Conservation (phyloP, 202 grass and related monocot species). For the Setaria italica region DNA sequence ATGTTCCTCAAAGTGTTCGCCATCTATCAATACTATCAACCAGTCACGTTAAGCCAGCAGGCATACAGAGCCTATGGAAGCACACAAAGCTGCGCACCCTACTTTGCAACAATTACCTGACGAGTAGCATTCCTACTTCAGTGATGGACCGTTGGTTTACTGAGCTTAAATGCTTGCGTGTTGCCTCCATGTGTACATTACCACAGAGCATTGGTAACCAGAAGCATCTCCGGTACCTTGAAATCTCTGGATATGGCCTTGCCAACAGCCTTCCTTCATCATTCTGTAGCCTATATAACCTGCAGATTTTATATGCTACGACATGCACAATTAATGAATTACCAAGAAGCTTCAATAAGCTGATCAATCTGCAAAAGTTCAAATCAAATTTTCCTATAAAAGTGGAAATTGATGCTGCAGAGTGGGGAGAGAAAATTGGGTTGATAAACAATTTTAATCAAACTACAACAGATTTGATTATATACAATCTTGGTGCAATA, state of each 20-base stretch:
- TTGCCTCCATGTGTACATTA: background rate
- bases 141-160: background rate
- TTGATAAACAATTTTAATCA: background rate
- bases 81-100: slow-evolving; percentile 20
- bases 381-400: no score
- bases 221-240: slow-evolving; percentile 48
- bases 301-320: background rate
- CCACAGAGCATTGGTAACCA: slow-evolving; percentile 26
- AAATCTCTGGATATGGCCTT: background rate
- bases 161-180: background rate
- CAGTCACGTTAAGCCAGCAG: background rate
- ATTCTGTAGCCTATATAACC: slow-evolving; percentile 37
- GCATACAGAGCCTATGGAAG: background rate
- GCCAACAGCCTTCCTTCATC: background rate
- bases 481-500: background rate
- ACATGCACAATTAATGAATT: background rate
- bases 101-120: background rate
- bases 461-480: background rate
- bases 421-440: background rate
- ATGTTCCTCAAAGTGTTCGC: background rate
- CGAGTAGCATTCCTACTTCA: background rate
- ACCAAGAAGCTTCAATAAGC: background rate
- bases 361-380: slow-evolving; percentile 19
- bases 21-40: slow-evolving; percentile 21
- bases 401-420: background rate